Evolutionary conservation across 2,329 filamentous ascomycete genomes (phyloP).

Genomic region (Calonectria pauciramosa): DNA sequence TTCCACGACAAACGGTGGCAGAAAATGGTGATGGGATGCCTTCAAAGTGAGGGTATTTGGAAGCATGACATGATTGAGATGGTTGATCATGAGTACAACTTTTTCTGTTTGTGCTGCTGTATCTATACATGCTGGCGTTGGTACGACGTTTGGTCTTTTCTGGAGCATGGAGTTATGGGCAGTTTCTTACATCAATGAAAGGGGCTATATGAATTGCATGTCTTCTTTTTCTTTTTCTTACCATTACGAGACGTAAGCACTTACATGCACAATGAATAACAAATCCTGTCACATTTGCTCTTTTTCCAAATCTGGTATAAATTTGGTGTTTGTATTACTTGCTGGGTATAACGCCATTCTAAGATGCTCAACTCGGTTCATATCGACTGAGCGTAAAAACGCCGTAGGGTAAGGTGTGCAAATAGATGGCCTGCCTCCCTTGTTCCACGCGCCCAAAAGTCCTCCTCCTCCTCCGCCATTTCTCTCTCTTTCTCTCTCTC

Average conservation of each 20-base stretch:
- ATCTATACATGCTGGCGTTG: slow-evolving; percentile 30
- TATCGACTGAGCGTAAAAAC: slow-evolving; percentile 29
- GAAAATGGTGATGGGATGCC: slow-evolving; percentile 54
- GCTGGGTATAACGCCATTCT: slow-evolving; percentile 43
- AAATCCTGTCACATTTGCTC: not conserved
- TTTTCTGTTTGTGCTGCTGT: slow-evolving; percentile 8
- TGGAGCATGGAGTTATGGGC: slow-evolving; percentile 37
- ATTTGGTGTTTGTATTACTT: slow-evolving; percentile 15
- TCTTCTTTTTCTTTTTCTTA: not conserved
- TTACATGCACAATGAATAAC: not conserved
- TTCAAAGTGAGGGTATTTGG: slow-evolving; percentile 35
- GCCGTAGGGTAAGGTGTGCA: slow-evolving; percentile 17
- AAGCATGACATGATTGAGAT: not conserved
- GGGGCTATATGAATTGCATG: not conserved
- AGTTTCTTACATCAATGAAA: not conserved
- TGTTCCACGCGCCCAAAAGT: not conserved
- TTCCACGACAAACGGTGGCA: slow-evolving; percentile 54
- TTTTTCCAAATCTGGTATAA: not conserved
- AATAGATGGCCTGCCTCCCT: slow-evolving; percentile 13
- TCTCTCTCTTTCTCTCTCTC: not conserved
- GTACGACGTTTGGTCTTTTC: not conserved
- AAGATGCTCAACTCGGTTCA: slow-evolving; percentile 30
- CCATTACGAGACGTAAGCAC: not conserved
- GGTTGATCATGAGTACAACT: not conserved
- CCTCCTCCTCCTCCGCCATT: not conserved